Conservation (phyloP, 352 stramenopile genomes). For the Globisporangium viniferum region DNA sequence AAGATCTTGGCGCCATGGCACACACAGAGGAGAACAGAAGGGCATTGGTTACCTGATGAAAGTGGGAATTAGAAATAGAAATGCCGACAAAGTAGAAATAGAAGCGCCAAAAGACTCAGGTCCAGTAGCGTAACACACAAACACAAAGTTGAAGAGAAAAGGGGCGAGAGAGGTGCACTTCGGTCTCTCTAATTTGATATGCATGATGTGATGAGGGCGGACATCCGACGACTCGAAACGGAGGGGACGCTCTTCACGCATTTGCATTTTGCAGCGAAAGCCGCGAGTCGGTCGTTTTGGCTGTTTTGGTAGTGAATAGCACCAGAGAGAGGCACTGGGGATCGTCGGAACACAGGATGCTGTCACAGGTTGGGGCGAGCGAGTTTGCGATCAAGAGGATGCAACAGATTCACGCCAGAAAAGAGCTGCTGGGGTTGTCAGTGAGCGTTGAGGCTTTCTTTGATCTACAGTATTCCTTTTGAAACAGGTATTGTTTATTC, state of each 20-base stretch:
- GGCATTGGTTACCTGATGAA: background rate
- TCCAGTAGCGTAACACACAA: background rate
- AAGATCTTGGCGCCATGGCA: background rate
- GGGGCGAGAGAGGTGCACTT: background rate
- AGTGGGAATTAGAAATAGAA: background rate
- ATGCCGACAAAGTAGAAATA: background rate
- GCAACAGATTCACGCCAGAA: background rate
- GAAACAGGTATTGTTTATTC: background rate
- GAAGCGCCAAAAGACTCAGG: background rate
- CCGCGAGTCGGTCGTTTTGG: background rate
- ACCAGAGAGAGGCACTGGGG: background rate
- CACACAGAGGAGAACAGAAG: background rate
- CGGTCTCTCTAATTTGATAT: background rate
- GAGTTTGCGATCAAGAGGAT: background rate
- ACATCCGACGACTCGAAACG: background rate
- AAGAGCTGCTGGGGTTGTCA: background rate
- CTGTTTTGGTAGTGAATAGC: background rate
- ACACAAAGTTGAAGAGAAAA: background rate
- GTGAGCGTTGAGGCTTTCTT: background rate
- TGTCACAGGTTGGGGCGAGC: background rate
- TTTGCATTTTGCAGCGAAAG: background rate
- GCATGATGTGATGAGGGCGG: background rate
- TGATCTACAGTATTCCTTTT: background rate
- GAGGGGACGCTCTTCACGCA: background rate
- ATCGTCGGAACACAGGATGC: background rate